phyloP scores from a whole-genome alignment of 2,329 filamentous ascomycete species.

The Penicillium sp. region DNA sequence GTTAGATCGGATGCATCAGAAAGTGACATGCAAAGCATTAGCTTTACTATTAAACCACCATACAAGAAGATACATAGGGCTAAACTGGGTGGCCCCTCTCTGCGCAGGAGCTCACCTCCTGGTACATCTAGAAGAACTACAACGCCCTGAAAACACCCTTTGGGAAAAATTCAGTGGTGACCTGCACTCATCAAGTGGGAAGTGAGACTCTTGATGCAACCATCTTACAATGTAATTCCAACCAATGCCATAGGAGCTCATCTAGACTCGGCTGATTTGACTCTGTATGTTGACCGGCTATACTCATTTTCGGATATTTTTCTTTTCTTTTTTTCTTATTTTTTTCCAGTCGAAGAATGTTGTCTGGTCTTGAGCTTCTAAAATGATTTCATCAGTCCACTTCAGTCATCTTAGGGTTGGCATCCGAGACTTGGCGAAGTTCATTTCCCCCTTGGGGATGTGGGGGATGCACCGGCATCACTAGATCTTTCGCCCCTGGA shows the following conservation, averaged over 20 bases:
- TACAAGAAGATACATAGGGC: conserved; percentile 1
- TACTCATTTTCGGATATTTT: neutral
- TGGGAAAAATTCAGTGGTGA: conserved; percentile 12
- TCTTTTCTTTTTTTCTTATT: neutral
- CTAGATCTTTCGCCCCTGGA: conserved; percentile 20
- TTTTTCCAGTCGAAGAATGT: neutral
- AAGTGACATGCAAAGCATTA: neutral
- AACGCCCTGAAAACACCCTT: conserved; percentile 15
- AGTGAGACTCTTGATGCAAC: conserved; percentile 15
- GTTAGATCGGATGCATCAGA: conserved; percentile 24
- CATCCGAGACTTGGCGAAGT: neutral
- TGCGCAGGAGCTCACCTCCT: conserved; percentile 19
- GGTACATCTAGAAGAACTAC: conserved; percentile 19
- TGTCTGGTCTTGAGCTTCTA: too few species aligned
- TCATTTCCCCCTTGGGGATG: conserved; percentile 19
- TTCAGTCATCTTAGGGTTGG: neutral
- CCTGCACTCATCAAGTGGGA: conserved; percentile 24
- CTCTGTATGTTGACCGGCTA: too few species aligned
- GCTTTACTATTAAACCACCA: neutral
- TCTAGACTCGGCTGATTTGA: neutral
- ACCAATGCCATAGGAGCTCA: conserved; percentile 10
- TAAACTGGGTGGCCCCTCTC: conserved; percentile 18
- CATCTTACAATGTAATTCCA: conserved; percentile 19
- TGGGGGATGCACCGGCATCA: conserved; percentile 19
- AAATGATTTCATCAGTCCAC: neutral